A percentile compares a stretch with the other conserved stretches of the same genome.
phyloP scores from a whole-genome alignment of 805 yeast species.

The Diddensiella santjacobensis region DNA sequence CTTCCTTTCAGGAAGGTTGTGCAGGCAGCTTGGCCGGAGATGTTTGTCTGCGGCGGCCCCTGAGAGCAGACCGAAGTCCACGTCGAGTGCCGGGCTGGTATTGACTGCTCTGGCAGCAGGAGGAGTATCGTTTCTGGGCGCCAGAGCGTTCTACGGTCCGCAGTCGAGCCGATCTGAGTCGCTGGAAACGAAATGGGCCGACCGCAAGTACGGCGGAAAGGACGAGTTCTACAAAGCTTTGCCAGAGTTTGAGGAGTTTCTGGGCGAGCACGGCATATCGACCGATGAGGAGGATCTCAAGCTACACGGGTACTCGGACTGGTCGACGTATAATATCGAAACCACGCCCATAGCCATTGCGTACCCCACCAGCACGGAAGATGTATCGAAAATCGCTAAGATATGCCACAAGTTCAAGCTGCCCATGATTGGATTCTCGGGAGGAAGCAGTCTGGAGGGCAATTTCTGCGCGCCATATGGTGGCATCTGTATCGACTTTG shows the following conservation, averaged over 20 bases:
- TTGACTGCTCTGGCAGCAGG: constrained; percentile 1
- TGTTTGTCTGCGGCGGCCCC: neutral
- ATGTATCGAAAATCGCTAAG: constrained; percentile 60
- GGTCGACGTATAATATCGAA: constrained; percentile 29
- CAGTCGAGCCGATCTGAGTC: constrained; percentile 6
- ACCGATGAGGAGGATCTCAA: constrained; percentile 29
- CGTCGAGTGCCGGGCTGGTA: neutral
- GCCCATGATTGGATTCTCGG: constrained; percentile 75
- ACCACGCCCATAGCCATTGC: constrained; percentile 50
- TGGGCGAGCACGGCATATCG: constrained; percentile 51
- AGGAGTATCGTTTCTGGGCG: constrained; percentile 5
- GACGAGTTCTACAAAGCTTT: constrained; percentile 46
- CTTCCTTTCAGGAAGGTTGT: too few relatives aligned
- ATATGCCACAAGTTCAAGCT: constrained; percentile 56
- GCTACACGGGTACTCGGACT: constrained; percentile 30
- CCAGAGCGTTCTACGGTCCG: constrained; percentile 1
- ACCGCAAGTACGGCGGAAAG: constrained; percentile 19
- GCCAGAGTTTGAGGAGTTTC: constrained; percentile 41
- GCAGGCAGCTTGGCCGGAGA: too few relatives aligned
- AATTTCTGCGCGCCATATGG: constrained; percentile 68
- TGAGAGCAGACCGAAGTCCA: neutral
- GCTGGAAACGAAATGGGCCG: constrained; percentile 7
- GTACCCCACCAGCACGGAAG: constrained; percentile 61
- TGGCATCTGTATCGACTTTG: constrained; percentile 58
- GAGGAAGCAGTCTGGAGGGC: constrained; percentile 81